Percentiles rank a stretch among this genome's conserved stretches.
Conservation (phyloP, 78 protist genomes). For the Cyanophora paradoxa region DNA sequence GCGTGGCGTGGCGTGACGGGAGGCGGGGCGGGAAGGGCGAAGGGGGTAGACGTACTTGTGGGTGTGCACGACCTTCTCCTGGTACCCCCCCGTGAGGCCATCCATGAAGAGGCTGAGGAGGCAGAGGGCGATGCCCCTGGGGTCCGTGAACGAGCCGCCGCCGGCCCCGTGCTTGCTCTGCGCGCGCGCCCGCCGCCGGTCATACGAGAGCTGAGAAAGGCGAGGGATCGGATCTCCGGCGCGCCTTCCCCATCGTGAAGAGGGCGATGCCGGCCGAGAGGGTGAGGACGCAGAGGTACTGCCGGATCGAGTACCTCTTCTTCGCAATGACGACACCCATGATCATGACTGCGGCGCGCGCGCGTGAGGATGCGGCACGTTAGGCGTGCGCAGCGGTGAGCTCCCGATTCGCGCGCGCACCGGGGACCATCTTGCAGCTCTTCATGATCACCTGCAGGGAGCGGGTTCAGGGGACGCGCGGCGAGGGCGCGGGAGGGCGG, state of each 20-base stretch:
- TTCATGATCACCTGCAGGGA: slow-evolving; percentile 43
- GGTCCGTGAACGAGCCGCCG: not conserved
- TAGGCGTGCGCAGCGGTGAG: too few species aligned
- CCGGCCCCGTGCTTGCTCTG: not conserved
- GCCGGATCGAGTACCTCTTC: not conserved
- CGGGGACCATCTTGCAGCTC: slow-evolving; percentile 42
- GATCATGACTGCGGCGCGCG: slow-evolving; percentile 4
- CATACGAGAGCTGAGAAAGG: too few species aligned
- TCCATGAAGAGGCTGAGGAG: slow-evolving; percentile 16
- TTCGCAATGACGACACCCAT: not conserved
- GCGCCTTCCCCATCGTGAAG: slow-evolving; percentile 11
- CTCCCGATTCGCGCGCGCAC: not conserved
- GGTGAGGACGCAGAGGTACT: not conserved
- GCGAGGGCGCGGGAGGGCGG: too few species aligned
- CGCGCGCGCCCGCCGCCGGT: too few species aligned
- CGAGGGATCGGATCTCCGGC: not conserved
- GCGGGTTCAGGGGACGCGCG: too few species aligned
- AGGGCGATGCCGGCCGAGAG: slow-evolving; percentile 17
- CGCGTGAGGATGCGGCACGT: too few species aligned
- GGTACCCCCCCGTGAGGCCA: slow-evolving; percentile 28
- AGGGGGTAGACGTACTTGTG: too few species aligned
- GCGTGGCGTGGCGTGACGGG: too few species aligned
- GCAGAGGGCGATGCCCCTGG: not conserved
- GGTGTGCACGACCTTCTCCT: slow-evolving; percentile 17
- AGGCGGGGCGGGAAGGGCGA: too few species aligned